A percentile compares a stretch with the other conserved stretches of the same genome.
phyloP scores from a whole-genome alignment of 1,139 yeast species.

The Torulaspora pretoriensis region DNA sequence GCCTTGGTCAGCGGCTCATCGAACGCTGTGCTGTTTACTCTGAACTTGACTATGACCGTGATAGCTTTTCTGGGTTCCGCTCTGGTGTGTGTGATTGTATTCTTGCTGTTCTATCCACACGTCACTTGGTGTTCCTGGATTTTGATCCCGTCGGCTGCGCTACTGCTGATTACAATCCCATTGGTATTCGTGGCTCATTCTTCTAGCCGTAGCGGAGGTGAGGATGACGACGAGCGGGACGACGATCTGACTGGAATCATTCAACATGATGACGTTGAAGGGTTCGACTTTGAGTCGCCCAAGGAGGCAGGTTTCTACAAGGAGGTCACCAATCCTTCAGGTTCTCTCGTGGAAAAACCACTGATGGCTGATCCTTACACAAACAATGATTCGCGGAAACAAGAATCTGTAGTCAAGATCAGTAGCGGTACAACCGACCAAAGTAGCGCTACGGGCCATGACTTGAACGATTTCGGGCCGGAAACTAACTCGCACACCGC shows the following conservation, averaged over 20 bases:
- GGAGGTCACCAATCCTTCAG: constrained; percentile 8
- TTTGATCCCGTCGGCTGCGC: constrained; percentile 59
- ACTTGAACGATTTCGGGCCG: constrained; percentile 10
- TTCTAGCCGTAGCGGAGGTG: constrained; percentile 34
- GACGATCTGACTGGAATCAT: constrained; percentile 17
- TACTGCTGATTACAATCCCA: constrained; percentile 47
- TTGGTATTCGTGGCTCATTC: constrained; percentile 37
- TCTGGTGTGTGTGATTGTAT: constrained; percentile 49
- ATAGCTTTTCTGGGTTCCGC: constrained; percentile 52
- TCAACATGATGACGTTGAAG: constrained; percentile 8
- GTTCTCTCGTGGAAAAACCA: constrained; percentile 14
- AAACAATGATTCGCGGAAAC: constrained; percentile 7
- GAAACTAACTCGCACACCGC: constrained; percentile 20
- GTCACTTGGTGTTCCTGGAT: constrained; percentile 69
- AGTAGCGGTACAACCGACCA: constrained; percentile 13
- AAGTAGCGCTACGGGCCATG: constrained; percentile 6
- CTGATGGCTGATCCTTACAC: constrained; percentile 11
- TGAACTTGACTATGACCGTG: constrained; percentile 38
- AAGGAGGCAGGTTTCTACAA: constrained; percentile 5
- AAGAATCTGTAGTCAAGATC: constrained; percentile 12
- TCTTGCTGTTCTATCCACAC: constrained; percentile 59
- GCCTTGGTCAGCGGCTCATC: constrained; percentile 9
- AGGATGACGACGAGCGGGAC: constrained; percentile 34
- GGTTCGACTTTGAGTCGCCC: constrained; percentile 9
- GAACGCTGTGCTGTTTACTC: constrained; percentile 37